phyloP scores from a whole-genome alignment of 768 basidiomycete genomes.

The Hirschioporus abietinus region DNA sequence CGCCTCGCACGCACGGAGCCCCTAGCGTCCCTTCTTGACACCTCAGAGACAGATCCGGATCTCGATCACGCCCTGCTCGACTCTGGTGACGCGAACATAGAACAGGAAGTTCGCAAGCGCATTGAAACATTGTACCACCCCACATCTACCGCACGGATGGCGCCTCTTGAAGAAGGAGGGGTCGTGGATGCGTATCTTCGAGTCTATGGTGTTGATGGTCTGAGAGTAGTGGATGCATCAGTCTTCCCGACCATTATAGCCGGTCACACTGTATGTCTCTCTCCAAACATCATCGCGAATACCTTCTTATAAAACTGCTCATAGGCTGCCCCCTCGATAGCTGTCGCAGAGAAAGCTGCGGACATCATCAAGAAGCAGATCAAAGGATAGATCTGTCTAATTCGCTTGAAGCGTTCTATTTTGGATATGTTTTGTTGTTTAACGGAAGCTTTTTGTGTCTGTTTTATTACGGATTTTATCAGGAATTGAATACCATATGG shows the following conservation, averaged over 20 bases:
- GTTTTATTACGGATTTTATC: too few species aligned
- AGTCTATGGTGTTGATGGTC: conserved; percentile 37
- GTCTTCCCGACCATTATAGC: conserved; percentile 38
- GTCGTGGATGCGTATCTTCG: conserved; percentile 38
- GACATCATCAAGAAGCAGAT: conserved; percentile 21
- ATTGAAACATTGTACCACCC: conserved; percentile 41
- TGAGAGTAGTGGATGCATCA: conserved; percentile 44
- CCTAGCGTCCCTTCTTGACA: conserved; percentile 30
- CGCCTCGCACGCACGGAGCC: conserved; percentile 36
- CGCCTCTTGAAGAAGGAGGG: conserved; percentile 28
- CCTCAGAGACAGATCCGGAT: conserved; percentile 20
- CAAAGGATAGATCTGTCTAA: not conserved
- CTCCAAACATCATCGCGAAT: not conserved
- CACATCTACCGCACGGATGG: conserved; percentile 36
- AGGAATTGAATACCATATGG: too few species aligned
- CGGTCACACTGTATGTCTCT: conserved; percentile 38
- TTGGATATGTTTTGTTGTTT: too few species aligned
- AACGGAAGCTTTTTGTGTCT: too few species aligned
- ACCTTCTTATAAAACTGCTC: not conserved
- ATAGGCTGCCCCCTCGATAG: conserved; percentile 23
- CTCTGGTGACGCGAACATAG: conserved; percentile 30
- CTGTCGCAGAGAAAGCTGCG: conserved; percentile 27
- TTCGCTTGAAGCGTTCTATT: too few species aligned
- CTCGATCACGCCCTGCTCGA: conserved; percentile 34
- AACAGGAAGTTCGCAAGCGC: conserved; percentile 26